These are phyloP conservation scores for Suillus subalutaceus DNA, from an alignment of 768 basidiomycete genomes.

Conservation along the genomic window DNA sequence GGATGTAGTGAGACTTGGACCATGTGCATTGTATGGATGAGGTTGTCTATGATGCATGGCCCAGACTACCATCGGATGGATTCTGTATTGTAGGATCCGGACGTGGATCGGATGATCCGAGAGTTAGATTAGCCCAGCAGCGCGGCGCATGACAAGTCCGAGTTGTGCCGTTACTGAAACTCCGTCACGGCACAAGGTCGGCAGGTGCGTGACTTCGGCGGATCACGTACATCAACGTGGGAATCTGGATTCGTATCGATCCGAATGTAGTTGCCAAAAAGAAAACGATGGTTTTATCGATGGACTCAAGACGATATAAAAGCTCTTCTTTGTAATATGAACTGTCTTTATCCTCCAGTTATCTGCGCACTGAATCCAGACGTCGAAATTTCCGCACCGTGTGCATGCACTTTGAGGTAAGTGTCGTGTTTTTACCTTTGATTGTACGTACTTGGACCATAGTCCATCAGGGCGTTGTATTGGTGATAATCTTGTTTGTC, in stretches of 20 bases:
- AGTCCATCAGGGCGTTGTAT: not conserved
- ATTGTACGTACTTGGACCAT: slow-evolving; percentile 5
- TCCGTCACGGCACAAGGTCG: too few relatives aligned
- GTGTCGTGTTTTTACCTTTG: not conserved
- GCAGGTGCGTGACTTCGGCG: too few relatives aligned
- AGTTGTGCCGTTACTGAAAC: too few relatives aligned
- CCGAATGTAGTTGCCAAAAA: slow-evolving; percentile 3
- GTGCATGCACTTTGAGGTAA: slow-evolving; percentile 16
- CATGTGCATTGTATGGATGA: too few relatives aligned
- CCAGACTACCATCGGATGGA: too few relatives aligned
- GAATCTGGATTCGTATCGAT: slow-evolving; percentile 15
- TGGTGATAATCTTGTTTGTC: slow-evolving; percentile 3
- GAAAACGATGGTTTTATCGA: not conserved
- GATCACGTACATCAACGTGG: not conserved
- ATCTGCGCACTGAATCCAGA: not conserved
- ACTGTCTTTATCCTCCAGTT: slow-evolving; percentile 6
- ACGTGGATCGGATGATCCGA: too few relatives aligned
- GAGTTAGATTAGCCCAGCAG: too few relatives aligned
- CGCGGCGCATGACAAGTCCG: too few relatives aligned
- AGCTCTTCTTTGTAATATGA: slow-evolving; percentile 3
- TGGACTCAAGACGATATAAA: slow-evolving; percentile 1
- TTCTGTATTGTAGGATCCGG: too few relatives aligned
- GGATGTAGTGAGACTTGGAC: too few relatives aligned
- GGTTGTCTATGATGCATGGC: too few relatives aligned
- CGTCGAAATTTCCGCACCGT: not conserved